Evolutionary conservation across 768 basidiomycete species (phyloP), one percentile per base, ranked within the genome.

Genomic region (Aureoboletus auriporus): DNA sequence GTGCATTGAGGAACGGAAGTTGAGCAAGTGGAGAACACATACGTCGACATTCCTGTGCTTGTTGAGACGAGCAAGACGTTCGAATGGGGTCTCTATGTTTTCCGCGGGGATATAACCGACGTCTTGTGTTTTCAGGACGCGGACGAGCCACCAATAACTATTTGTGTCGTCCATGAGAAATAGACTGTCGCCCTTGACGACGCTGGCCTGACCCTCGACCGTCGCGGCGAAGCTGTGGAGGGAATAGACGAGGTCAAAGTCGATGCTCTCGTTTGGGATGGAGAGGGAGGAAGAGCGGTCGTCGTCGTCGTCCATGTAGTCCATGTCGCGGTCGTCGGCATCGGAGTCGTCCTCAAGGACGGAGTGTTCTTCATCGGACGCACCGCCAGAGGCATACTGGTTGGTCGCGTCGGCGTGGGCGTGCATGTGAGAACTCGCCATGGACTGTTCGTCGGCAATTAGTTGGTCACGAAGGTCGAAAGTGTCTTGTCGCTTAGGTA

Each of bases 121-220:
- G 61, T 96, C 93, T 68, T 97, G 93, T 8, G 95, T 97, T 73
- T 97, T 98, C 54, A 99, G 83, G 8, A 99, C 96, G 40, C 93
- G 83, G 8, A 99, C 95, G 42, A 98, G 88, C 96, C 96, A 98
- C 96, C 96, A 98, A 71, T 99, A 99, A 69, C 90, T 92, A 69
- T 99, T 98, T 49, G 86, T 92, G 67, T 99, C 96, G 71, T 99
- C 96, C 80, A 98, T 92, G 38, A 99, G 75, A 64, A 93, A 86
- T 39, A 99, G 78, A 53, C 89, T 90, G 75, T 99, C 95, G 23
- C 96, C 96, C 69, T 97, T 98, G 68, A 96, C 91, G 55, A 99
- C 96, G 56, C 90, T 96, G 3, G 96, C 96, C 71, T 99, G 96
- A 23, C 96, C 96, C 61, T 97, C 95, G 31, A 98, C 94, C 0